phyloP scores from a whole-genome alignment of 129 eudicot species.

The Centaurea solstitialis region DNA sequence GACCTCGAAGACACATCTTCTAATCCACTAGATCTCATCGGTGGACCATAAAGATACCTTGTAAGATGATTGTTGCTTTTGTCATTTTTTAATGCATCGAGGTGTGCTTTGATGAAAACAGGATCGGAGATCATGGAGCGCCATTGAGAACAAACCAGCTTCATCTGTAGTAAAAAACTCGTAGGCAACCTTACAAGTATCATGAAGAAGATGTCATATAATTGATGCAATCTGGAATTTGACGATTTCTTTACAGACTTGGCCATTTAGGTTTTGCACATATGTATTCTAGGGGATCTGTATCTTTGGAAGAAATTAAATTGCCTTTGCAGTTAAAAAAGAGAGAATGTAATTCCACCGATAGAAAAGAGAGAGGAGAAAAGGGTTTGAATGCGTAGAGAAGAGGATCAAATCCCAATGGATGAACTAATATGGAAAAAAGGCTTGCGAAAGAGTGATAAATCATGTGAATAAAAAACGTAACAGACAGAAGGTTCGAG shows the following conservation, averaged over 20 bases:
- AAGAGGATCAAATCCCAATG: not conserved
- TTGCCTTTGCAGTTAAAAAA: not conserved
- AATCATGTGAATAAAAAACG: not conserved
- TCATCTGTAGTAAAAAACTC: not conserved
- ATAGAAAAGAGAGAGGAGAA: not conserved
- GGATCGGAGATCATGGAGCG: constrained; percentile 10
- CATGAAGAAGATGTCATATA: constrained; percentile 7
- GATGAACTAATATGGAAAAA: not conserved
- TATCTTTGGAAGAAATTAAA: not conserved
- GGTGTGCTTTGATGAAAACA: constrained; percentile 14
- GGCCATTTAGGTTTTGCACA: constrained; percentile 3
- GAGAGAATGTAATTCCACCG: not conserved
- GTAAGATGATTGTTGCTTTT: not conserved
- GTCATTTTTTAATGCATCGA: not conserved
- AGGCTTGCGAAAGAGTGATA: not conserved
- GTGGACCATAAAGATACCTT: not conserved
- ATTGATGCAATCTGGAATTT: not conserved
- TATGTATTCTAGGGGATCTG: not conserved
- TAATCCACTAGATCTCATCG: not conserved
- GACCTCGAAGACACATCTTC: not conserved
- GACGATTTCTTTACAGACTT: not conserved
- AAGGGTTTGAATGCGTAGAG: not conserved
- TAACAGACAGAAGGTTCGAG: not conserved
- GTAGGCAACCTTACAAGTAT: constrained; percentile 6
- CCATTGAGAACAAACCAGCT: constrained; percentile 17